Conservation (phyloP, 2,329 filamentous ascomycete genomes). For the Escovopsis sp. region DNA sequence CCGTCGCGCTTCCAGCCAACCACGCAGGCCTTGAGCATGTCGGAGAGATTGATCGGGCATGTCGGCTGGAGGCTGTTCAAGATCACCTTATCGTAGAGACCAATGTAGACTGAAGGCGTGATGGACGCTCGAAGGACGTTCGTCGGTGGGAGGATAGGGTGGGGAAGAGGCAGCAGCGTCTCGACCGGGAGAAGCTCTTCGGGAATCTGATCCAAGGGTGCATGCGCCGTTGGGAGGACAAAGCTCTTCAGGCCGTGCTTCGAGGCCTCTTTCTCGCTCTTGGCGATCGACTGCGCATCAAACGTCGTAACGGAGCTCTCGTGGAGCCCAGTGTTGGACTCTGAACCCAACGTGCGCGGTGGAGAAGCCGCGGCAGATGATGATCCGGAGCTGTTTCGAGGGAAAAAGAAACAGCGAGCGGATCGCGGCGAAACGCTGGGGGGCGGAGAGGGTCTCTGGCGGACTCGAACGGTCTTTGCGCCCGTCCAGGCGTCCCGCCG, state of each 20-base stretch:
- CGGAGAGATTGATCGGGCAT: conserved; percentile 73
- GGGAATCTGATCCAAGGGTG: background rate
- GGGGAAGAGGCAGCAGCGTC: conserved; percentile 54
- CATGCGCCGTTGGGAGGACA: conserved; percentile 8
- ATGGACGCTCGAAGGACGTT: conserved; percentile 71
- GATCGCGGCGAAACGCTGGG: conserved; percentile 30
- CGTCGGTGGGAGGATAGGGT: conserved; percentile 54
- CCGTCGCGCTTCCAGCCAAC: conserved; percentile 86
- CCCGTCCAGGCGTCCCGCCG: conserved; percentile 76
- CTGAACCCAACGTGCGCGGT: conserved; percentile 7
- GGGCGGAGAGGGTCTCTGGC: conserved; percentile 27
- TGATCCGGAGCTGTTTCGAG: conserved; percentile 28
- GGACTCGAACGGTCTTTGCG: conserved; percentile 44
- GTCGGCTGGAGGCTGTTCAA: conserved; percentile 65
- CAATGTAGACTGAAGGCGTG: conserved; percentile 55
- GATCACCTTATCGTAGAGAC: conserved; percentile 82
- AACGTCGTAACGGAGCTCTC: conserved; percentile 24
- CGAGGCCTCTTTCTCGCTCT: conserved; percentile 19
- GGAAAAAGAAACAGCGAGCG: conserved; percentile 34
- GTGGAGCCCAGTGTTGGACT: conserved; percentile 5
- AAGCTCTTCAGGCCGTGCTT: conserved; percentile 20
- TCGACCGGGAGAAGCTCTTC: conserved; percentile 29
- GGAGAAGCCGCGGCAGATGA: conserved; percentile 15
- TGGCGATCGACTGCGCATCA: conserved; percentile 26
- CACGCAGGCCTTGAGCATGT: conserved; percentile 69